Evolutionary conservation across 2,329 filamentous ascomycete species (phyloP), one percentile per base, ranked within the genome.

Genomic region (Aspergillus fijiensis): DNA sequence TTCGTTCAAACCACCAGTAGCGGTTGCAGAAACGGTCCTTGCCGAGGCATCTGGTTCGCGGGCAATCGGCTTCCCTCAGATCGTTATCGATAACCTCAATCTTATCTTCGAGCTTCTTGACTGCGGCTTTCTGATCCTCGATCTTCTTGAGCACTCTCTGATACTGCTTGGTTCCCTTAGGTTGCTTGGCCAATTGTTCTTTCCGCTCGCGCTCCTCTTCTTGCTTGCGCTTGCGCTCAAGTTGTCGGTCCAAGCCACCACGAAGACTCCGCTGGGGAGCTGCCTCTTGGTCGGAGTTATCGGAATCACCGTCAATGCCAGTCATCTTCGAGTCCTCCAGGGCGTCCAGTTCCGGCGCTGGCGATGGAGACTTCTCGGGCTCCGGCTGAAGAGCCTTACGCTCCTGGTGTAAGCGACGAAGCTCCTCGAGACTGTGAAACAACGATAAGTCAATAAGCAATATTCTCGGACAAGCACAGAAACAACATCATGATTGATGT

Each of bases 1-100:
- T 99, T 63, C 94, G 89, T 77, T 99, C 95, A 74, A 98, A 97
- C 94, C 95, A 99, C 81, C 96, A 98, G 77, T 98, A 99, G 57
- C 94, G 87, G 76, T 99, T 98, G 87, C 94, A 96, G 81, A 96
- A 99, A 49, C 95, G 87, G 77, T 99, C 95, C 74, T 95, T 94
- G 61, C 95, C 95, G 27, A 99, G 82, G 19, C 94, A 87, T 63
- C 91, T 88, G 19, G 93, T 96, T 63, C 95, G 89, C 39, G 93
- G 91, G 69, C 94, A 96, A 75, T 97, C 91, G 47, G 93, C 92
- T 77, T 98, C 94, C 55, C 95, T 90, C 50, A 99, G 82, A 73
- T 98, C 93, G 69, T 96, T 93, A 69, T 98, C 94, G 55, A 96
- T 86, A 33, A 89, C 84, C 3, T 87, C 87, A 64, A 99, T 96